phyloP scores from a whole-genome alignment of 2,329 filamentous ascomycete species.

The Penicillium sp. region DNA sequence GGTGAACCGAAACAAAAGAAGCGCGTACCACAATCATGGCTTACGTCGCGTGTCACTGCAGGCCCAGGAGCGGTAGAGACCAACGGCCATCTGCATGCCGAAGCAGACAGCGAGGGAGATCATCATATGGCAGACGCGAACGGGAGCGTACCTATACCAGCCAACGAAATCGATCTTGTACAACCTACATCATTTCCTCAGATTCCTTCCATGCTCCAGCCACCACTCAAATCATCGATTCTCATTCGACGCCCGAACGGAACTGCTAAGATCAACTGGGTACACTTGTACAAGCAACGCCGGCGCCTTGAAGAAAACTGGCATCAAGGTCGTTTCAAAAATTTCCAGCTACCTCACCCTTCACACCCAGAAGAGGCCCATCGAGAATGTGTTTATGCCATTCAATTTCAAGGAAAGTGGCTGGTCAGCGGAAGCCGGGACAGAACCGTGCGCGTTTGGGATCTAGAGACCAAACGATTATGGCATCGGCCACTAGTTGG shows the following conservation, averaged over 20 bases:
- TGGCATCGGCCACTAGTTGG: slow-evolving; percentile 70
- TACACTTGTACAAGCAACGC: slow-evolving; percentile 87
- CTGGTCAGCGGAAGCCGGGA: slow-evolving; percentile 94
- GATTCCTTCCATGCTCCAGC: slow-evolving; percentile 13
- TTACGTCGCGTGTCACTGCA: slow-evolving; percentile 39
- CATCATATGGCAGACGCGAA: slow-evolving; percentile 46
- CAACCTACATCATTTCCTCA: slow-evolving; percentile 12
- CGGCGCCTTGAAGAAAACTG: slow-evolving; percentile 86
- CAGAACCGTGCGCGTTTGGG: slow-evolving; percentile 84
- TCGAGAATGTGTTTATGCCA: slow-evolving; percentile 88
- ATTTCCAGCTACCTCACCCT: slow-evolving; percentile 89
- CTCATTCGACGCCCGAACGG: slow-evolving; percentile 35
- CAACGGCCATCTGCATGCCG: slow-evolving; percentile 4
- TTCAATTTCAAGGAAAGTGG: slow-evolving; percentile 83
- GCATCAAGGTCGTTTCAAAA: slow-evolving; percentile 76
- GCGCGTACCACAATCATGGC: slow-evolving; percentile 49
- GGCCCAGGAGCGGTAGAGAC: background rate
- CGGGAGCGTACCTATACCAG: slow-evolving; percentile 19
- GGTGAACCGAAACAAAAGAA: slow-evolving; percentile 56
- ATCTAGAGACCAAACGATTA: slow-evolving; percentile 78
- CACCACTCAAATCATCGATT: slow-evolving; percentile 33
- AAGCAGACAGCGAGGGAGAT: slow-evolving; percentile 41
- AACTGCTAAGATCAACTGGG: slow-evolving; percentile 74
- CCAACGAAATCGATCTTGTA: slow-evolving; percentile 14
- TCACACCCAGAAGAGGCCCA: slow-evolving; percentile 79